Evolutionary conservation across 2,329 filamentous ascomycete genomes (phyloP).

Genomic region (Aspergillus niger): DNA sequence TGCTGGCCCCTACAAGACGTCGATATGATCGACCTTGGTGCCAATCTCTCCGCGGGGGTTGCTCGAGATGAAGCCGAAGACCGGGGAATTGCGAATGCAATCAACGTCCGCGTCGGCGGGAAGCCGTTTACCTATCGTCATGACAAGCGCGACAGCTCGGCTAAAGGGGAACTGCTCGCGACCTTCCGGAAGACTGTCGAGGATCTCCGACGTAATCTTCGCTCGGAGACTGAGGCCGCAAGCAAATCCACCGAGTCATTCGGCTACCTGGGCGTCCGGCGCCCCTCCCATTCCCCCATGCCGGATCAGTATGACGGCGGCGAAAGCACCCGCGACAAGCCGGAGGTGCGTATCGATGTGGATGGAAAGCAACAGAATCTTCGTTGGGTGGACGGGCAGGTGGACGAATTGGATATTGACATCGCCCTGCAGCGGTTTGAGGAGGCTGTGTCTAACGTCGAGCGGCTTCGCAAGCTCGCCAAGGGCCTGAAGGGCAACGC

Average conservation of each 20-base stretch:
- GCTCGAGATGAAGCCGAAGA: constrained; percentile 50
- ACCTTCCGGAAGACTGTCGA: constrained; percentile 93
- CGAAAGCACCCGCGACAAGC: constrained; percentile 72
- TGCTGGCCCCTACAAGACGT: constrained; percentile 95
- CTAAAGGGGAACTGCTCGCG: constrained; percentile 79
- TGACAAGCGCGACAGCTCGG: constrained; percentile 74
- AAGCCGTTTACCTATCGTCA: constrained; percentile 95
- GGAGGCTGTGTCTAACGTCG: constrained; percentile 77
- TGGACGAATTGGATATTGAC: constrained; percentile 94
- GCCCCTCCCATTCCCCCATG: constrained; percentile 71
- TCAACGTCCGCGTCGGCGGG: constrained; percentile 85
- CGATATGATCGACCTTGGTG: constrained; percentile 83
- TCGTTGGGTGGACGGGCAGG: constrained; percentile 90
- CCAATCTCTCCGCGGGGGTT: constrained; percentile 42
- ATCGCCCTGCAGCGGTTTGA: constrained; percentile 91
- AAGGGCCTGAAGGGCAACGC: constrained; percentile 80
- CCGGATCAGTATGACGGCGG: constrained; percentile 76
- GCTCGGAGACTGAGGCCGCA: constrained; percentile 83
- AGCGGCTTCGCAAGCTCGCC: constrained; percentile 78
- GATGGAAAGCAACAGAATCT: constrained; percentile 96
- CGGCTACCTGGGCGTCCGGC: constrained; percentile 79
- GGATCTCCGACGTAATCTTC: constrained; percentile 80
- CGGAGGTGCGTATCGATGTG: constrained; percentile 82
- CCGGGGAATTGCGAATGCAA: constrained; percentile 72
- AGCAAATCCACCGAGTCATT: constrained; percentile 83